Percentiles rank a stretch among this genome's conserved stretches.
Evolutionary conservation across 169 alveolate genomes (phyloP).

Genomic region (Plasmodium malariae): DNA sequence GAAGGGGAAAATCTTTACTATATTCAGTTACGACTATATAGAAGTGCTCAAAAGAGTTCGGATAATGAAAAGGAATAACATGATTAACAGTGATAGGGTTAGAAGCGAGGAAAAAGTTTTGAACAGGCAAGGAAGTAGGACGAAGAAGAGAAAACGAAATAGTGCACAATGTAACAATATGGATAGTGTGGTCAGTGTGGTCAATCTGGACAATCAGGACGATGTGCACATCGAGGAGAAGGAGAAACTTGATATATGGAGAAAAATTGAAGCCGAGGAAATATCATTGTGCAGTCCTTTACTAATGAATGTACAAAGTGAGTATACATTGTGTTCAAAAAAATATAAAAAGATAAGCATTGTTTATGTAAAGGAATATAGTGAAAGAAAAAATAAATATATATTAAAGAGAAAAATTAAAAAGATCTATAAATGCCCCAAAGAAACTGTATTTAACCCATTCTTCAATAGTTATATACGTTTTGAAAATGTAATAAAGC

Average conservation of each 20-base stretch:
- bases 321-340: constrained; percentile 15
- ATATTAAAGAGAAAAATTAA: constrained; percentile 10
- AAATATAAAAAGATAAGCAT: constrained; percentile 33
- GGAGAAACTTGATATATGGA: not conserved
- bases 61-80: no score
- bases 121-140: no score
- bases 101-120: no score
- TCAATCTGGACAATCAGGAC: not conserved
- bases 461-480: constrained; percentile 18
- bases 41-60: no score
- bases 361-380: constrained; percentile 14
- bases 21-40: no score
- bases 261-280: constrained; percentile 1
- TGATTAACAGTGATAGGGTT: no score
- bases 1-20: no score
- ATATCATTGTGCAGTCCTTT: not conserved
- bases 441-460: constrained; percentile 39
- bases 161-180: no score
- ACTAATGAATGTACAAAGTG: not conserved
- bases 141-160: no score
- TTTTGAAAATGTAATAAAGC: constrained; percentile 36
- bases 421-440: constrained; percentile 38
- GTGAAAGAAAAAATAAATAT: not conserved
- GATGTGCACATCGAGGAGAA: not conserved
- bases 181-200: no score